Percentiles rank a stretch among this genome's conserved stretches.
phyloP scores from a whole-genome alignment of 805 yeast species.

The Saturnispora mendoncae region DNA sequence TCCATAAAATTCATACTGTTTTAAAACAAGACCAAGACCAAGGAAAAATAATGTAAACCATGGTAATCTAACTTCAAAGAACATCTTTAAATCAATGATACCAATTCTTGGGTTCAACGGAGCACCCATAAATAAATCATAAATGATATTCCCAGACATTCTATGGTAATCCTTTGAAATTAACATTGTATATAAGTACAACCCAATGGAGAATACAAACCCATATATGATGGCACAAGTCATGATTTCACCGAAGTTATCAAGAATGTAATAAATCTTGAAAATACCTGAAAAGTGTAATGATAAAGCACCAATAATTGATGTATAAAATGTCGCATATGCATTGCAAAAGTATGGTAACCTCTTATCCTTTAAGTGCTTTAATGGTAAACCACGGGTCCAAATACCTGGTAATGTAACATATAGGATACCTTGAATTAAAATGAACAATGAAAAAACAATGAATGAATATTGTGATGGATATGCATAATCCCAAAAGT shows the following conservation, averaged over 20 bases:
- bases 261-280: conserved; percentile 66
- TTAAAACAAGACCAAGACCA: conserved; percentile 62
- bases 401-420: conserved; percentile 85
- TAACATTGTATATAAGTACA: conserved; percentile 60
- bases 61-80: conserved; percentile 93
- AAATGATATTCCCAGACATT: conserved; percentile 84
- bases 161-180: conserved; percentile 73
- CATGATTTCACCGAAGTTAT: conserved; percentile 86
- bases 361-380: conserved; percentile 70
- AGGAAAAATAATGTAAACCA: conserved; percentile 87
- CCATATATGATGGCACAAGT: conserved; percentile 82
- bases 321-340: conserved; percentile 68
- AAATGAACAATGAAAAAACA: conserved; percentile 61
- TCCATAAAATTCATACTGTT: conserved; percentile 79
- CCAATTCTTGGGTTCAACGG: conserved; percentile 95
- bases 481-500: conserved; percentile 43
- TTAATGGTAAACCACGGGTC: conserved; percentile 91
- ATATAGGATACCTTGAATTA: conserved; percentile 65
- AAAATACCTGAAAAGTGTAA: conserved; percentile 71
- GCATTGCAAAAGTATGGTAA: conserved; percentile 94
- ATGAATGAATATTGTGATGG: conserved; percentile 58
- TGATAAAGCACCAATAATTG: conserved; percentile 46
- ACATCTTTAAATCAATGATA: conserved; percentile 88
- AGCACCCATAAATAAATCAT: conserved; percentile 95
- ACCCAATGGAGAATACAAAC: conserved; percentile 51